A percentile compares a stretch with the other conserved stretches of the same genome.
These are phyloP conservation scores for Populus hybrid DNA, from an alignment of 441 rosid genomes.

Conservation along the genomic window DNA sequence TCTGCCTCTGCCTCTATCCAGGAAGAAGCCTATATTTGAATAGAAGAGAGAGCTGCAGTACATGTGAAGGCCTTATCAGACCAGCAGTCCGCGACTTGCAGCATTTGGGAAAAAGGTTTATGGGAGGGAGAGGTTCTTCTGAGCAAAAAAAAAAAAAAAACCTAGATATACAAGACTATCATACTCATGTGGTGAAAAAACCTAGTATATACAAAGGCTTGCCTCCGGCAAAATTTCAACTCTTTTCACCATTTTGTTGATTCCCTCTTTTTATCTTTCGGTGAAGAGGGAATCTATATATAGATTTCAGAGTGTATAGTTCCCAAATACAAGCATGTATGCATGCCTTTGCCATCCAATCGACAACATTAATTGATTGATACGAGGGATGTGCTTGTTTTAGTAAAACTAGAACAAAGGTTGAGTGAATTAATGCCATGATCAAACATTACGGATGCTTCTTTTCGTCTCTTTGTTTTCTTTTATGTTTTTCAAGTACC, in stretches of 20 bases:
- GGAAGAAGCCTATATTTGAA: slow-evolving; percentile 4
- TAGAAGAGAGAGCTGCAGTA: background rate
- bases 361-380: too few species aligned
- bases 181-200: slow-evolving; percentile 14
- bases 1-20: background rate
- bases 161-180: background rate
- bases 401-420: too few species aligned
- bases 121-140: slow-evolving; percentile 1
- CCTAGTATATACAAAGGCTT: background rate
- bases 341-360: too few species aligned
- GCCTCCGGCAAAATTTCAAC: slow-evolving; percentile 4
- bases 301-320: too few species aligned
- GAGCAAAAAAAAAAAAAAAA: background rate
- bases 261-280: background rate
- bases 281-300: background rate
- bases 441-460: too few species aligned
- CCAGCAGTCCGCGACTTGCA: background rate
- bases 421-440: too few species aligned
- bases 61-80: background rate
- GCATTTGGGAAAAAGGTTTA: background rate
- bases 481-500: too few species aligned
- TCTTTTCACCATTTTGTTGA: slow-evolving; percentile 3
- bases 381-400: too few species aligned
- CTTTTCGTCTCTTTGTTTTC: too few species aligned
- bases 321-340: too few species aligned